phyloP scores from a whole-genome alignment of 768 basidiomycete species.

The Tulasnella sp. region DNA sequence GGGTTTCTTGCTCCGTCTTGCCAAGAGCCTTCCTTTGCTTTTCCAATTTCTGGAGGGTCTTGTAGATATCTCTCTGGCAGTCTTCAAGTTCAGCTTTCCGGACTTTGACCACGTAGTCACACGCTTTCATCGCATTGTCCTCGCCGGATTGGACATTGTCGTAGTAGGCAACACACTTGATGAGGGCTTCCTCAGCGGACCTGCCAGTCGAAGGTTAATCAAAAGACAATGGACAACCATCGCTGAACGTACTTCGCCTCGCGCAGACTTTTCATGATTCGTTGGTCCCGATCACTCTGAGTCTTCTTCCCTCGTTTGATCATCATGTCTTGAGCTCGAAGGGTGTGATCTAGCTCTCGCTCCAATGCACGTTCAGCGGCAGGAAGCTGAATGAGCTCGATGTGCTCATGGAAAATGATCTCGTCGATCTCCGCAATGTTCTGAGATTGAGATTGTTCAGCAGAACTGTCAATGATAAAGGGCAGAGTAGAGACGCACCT shows the following conservation, averaged over 20 bases:
- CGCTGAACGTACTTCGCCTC: constrained; percentile 72
- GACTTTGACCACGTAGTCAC: constrained; percentile 86
- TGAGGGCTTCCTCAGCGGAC: constrained; percentile 86
- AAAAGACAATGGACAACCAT: background rate
- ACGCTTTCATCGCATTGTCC: constrained; percentile 85
- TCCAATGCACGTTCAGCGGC: constrained; percentile 95
- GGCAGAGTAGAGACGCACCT: constrained; percentile 52
- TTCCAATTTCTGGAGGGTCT: constrained; percentile 66
- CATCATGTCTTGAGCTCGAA: constrained; percentile 87
- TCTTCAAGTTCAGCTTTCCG: constrained; percentile 77
- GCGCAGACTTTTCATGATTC: constrained; percentile 84
- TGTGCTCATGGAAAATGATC: constrained; percentile 73
- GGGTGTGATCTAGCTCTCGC: constrained; percentile 89
- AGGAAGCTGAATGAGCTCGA: constrained; percentile 70
- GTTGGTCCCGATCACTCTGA: constrained; percentile 81
- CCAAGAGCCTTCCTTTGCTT: constrained; percentile 66
- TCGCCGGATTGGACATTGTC: constrained; percentile 64
- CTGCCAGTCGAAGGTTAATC: constrained; percentile 47
- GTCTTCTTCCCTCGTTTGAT: constrained; percentile 67
- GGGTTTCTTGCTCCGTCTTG: constrained; percentile 67
- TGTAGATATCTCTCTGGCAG: constrained; percentile 72
- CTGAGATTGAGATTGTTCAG: constrained; percentile 49
- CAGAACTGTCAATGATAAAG: background rate
- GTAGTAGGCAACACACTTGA: constrained; percentile 96
- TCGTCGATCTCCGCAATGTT: constrained; percentile 97